phyloP scores from a whole-genome alignment of 106 monocot genomes.

The Acorus calamus region DNA sequence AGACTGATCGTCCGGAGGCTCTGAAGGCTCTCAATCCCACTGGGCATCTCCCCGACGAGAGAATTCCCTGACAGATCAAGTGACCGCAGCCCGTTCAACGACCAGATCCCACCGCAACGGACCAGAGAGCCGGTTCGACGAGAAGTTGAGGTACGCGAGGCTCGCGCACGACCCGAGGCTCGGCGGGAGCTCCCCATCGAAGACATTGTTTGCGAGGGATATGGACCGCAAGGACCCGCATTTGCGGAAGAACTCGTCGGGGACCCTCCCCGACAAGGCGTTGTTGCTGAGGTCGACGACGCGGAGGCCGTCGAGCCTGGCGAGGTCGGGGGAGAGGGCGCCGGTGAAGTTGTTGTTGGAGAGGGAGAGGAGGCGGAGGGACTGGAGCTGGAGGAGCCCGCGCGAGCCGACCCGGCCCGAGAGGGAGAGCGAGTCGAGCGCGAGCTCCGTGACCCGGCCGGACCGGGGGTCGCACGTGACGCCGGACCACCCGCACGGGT shows the following conservation, averaged over 20 bases:
- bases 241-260: slow-evolving; percentile 44
- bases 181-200: slow-evolving; percentile 46
- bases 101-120: slow-evolving; percentile 45
- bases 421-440: slow-evolving; percentile 54
- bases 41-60: slow-evolving; percentile 43
- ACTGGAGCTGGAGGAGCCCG: slow-evolving; percentile 68
- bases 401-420: slow-evolving; percentile 58
- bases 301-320: slow-evolving; percentile 28
- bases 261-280: slow-evolving; percentile 46
- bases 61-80: slow-evolving; percentile 75
- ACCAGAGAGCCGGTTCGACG: slow-evolving; percentile 56
- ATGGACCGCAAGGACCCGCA: slow-evolving; percentile 41
- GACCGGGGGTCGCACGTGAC: slow-evolving; percentile 50
- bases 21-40: slow-evolving; percentile 26
- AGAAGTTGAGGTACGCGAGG: slow-evolving; percentile 47
- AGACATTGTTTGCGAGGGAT: slow-evolving; percentile 40
- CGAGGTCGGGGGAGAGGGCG: slow-evolving; percentile 29
- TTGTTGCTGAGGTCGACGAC: slow-evolving; percentile 59
- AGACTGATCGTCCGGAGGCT: slow-evolving; percentile 43
- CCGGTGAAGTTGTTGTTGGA: slow-evolving; percentile 78
- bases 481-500: slow-evolving; percentile 63
- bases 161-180: slow-evolving; percentile 41
- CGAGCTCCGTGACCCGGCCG: slow-evolving; percentile 39
- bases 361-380: slow-evolving; percentile 52
- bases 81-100: slow-evolving; percentile 30